phyloP scores from a whole-genome alignment of 441 rosid genomes.

The Bruguiera hainesii region DNA sequence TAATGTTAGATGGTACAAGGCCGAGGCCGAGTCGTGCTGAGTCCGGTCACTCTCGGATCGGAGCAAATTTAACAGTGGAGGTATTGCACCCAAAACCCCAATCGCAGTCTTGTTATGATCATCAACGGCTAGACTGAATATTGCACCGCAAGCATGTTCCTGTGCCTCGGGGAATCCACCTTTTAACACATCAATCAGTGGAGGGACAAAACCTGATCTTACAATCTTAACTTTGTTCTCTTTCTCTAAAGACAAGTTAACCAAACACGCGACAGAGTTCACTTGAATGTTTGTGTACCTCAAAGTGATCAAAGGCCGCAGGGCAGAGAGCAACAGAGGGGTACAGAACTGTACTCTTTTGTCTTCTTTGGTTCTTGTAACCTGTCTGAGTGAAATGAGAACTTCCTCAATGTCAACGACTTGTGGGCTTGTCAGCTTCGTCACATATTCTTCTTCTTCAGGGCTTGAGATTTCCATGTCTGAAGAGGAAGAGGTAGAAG shows the following conservation, averaged over 20 bases:
- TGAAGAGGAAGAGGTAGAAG: conserved; percentile 55
- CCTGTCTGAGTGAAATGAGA: conserved; percentile 42
- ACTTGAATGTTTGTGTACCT: conserved; percentile 61
- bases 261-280: conserved; percentile 66
- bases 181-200: conserved; percentile 60
- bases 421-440: conserved; percentile 47
- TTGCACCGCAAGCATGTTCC: conserved; percentile 77
- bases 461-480: conserved; percentile 37
- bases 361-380: conserved; percentile 54
- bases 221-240: conserved; percentile 70
- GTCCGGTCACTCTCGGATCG: conserved; percentile 53
- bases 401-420: conserved; percentile 62
- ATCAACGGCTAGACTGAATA: conserved; percentile 77
- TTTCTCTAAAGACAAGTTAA: conserved; percentile 69
- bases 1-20: conserved; percentile 75
- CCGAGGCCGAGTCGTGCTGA: conserved; percentile 72
- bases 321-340: conserved; percentile 41
- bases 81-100: conserved; percentile 80
- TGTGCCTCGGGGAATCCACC: conserved; percentile 66
- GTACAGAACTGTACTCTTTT: conserved; percentile 51
- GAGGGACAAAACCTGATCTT: conserved; percentile 79
- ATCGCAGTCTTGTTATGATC: conserved; percentile 78
- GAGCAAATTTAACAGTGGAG: conserved; percentile 61
- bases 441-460: conserved; percentile 48
- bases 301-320: conserved; percentile 47